Conservation (phyloP, 148 eudicot species). For the Rhododendron molle region DNA sequence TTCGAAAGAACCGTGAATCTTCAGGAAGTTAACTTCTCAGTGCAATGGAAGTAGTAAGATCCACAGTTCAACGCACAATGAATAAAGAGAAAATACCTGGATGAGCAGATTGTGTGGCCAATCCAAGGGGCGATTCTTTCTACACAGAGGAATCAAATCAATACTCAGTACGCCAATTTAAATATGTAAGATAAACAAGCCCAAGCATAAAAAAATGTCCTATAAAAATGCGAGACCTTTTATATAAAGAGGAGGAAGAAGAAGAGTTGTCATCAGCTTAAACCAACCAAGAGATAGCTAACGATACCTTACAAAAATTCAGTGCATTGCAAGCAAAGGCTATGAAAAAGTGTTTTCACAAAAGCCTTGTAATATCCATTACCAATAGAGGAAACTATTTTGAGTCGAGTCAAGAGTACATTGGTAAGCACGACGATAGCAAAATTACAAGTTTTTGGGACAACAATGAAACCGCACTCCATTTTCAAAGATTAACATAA, state of each 20-base stretch:
- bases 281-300: neutral
- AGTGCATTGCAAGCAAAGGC: neutral
- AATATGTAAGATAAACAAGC: neutral
- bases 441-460: neutral
- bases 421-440: neutral
- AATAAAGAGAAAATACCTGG: constrained; percentile 49
- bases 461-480: neutral
- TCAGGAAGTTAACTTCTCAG: neutral
- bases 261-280: neutral
- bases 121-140: constrained; percentile 89
- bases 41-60: neutral
- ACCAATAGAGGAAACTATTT: neutral
- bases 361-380: neutral
- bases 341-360: too few species aligned
- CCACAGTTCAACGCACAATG: neutral
- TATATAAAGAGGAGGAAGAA: neutral
- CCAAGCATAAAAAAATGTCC: neutral
- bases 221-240: neutral
- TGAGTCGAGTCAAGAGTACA: neutral
- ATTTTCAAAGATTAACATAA: neutral
- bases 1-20: neutral
- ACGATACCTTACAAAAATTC: neutral
- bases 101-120: constrained; percentile 87
- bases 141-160: constrained; percentile 30
- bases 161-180: neutral